A percentile compares a stretch with the other conserved stretches of the same genome.
Conservation (phyloP, 169 alveolate genomes). For the Prorocentrum cordatum region DNA sequence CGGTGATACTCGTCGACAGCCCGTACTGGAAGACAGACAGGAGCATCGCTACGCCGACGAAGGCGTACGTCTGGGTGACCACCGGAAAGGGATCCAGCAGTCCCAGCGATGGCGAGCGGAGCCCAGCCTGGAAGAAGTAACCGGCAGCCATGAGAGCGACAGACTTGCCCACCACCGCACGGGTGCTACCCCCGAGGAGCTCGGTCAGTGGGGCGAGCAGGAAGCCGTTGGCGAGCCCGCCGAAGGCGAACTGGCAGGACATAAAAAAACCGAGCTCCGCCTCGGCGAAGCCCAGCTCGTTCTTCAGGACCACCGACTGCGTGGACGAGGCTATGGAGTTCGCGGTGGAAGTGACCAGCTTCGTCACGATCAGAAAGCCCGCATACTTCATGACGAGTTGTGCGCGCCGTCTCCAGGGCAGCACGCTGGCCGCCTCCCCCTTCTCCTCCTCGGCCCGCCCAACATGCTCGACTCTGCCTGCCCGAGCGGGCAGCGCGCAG, state of each 20-base stretch:
- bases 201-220: slow-evolving; percentile 14
- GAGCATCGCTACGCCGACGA: neutral
- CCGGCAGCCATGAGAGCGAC: slow-evolving; percentile 6
- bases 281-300: slow-evolving; percentile 26
- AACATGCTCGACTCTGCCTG: too few relatives aligned
- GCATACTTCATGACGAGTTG: neutral
- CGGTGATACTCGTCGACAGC: slow-evolving; percentile 34
- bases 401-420: slow-evolving; percentile 2
- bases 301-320: slow-evolving; percentile 21
- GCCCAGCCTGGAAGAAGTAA: neutral
- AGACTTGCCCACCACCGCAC: neutral
- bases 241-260: slow-evolving; percentile 42
- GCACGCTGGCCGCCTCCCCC: neutral
- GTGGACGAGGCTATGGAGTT: slow-evolving; percentile 47
- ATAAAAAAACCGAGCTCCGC: slow-evolving; percentile 33
- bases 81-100: neutral
- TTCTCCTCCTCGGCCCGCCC: neutral
- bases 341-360: slow-evolving; percentile 33
- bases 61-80: neutral
- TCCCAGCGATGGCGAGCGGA: neutral
- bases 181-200: slow-evolving; percentile 5
- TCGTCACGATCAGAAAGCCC: slow-evolving; percentile 11
- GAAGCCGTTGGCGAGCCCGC: slow-evolving; percentile 23
- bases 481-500: neutral
- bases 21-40: slow-evolving; percentile 39